Conservation (phyloP, 345 rosid species). For the Acer negundo region DNA sequence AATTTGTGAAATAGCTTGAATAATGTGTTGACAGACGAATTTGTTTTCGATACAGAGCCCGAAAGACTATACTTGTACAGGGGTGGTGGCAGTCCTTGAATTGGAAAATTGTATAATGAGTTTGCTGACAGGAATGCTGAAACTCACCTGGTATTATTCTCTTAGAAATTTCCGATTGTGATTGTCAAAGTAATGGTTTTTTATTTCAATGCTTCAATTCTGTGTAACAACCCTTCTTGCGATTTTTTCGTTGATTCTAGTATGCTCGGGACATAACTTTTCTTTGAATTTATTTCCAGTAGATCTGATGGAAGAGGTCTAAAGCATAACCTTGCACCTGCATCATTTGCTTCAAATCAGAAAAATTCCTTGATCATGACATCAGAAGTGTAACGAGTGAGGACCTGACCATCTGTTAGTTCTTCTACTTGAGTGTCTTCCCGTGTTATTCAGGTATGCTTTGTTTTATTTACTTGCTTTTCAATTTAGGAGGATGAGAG, state of each 20-base stretch:
- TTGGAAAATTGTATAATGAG: too few species aligned
- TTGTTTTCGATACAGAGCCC: too few species aligned
- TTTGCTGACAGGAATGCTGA: too few species aligned
- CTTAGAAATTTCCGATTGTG: too few species aligned
- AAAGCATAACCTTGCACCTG: constrained; percentile 46
- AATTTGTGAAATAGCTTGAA: too few species aligned
- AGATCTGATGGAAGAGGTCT: constrained; percentile 51
- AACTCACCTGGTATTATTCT: too few species aligned
- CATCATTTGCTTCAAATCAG: constrained; percentile 41
- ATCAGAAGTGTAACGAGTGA: constrained; percentile 42
- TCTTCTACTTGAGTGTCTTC: constrained; percentile 37
- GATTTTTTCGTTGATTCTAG: background rate
- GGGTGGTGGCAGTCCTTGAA: too few species aligned
- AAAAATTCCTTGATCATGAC: constrained; percentile 42
- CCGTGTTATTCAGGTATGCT: constrained; percentile 48
- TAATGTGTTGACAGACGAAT: too few species aligned
- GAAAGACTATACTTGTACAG: too few species aligned
- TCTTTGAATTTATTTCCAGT: constrained; percentile 28
- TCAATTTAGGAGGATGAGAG: background rate
- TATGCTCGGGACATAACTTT: constrained; percentile 10
- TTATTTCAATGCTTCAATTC: background rate
- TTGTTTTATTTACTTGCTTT: background rate
- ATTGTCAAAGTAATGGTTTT: background rate
- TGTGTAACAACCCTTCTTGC: background rate
- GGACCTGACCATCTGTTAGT: constrained; percentile 45